Conservation (phyloP, 139 green algal genomes). For the Micractinium sp. region DNA sequence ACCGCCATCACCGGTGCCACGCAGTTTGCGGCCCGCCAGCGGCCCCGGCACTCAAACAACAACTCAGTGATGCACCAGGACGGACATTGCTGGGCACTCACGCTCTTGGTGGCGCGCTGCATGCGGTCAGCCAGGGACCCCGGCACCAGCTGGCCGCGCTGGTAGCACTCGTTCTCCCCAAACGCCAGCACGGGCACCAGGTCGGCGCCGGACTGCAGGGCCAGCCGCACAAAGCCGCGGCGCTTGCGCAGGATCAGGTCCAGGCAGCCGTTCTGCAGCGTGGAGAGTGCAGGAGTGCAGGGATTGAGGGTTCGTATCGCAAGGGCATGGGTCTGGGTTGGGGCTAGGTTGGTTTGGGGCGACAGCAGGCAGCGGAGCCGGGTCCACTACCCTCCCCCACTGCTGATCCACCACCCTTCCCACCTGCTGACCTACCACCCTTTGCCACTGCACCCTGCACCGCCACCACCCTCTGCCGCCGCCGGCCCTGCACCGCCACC, state of each 20-base stretch:
- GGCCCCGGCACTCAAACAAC: too few relatives aligned
- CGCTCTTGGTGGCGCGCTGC: conserved; percentile 9
- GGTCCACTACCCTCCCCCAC: too few relatives aligned
- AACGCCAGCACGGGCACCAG: conserved; percentile 31
- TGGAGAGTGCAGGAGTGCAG: background rate
- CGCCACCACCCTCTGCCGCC: background rate
- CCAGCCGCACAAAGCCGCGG: conserved; percentile 23
- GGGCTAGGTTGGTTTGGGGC: too few relatives aligned
- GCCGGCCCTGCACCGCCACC: too few relatives aligned
- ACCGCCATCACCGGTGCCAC: too few relatives aligned
- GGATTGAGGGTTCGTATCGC: background rate
- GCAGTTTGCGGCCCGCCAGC: background rate
- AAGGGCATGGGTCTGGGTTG: too few relatives aligned
- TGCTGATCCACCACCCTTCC: too few relatives aligned
- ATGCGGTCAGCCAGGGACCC: conserved; percentile 7
- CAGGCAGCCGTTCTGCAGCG: conserved; percentile 7
- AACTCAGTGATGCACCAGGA: too few relatives aligned
- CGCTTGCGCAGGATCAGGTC: conserved; percentile 21
- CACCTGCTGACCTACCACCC: too few relatives aligned
- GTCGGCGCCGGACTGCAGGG: conserved; percentile 17
- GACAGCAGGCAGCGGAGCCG: background rate
- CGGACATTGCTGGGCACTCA: background rate
- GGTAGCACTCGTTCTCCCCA: conserved; percentile 23
- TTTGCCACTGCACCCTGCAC: background rate
- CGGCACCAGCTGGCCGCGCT: background rate